Evolutionary conservation across 1,284 basidiomycete genomes (phyloP), one percentile per base, ranked within the genome.

Genomic region (Ustilago sp.): DNA sequence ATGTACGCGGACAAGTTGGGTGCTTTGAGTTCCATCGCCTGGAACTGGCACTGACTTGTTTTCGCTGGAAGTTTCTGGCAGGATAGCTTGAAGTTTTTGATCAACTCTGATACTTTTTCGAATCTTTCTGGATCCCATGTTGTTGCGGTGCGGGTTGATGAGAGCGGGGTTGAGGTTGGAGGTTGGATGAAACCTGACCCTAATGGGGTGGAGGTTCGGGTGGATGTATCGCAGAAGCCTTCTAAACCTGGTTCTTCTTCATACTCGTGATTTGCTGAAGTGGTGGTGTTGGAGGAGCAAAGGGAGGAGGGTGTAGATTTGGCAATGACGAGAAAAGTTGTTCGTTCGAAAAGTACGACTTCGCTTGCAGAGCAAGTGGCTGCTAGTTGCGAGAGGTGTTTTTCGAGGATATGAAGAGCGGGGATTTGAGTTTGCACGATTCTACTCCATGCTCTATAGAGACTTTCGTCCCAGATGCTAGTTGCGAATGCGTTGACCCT

Each of bases 371-470:
- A 92, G 83, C 93, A 94, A 1, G 93, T 91, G 53, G 91, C 89
- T 12, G 94, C 93, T 68, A 99, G 92, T 55, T 91, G 93, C 11
- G 91, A 90, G 8, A 99, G 89, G 82, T 98, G 94, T 65, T 90
- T 90, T 9, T 93, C 92, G 45, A 99, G 91, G 45, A 93, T 91
- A n/a, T 91, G 88, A 38, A 95, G 93, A 77, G 98, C 97, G 2
- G 97, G 97, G 64, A 99, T 97, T 73, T 98, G 90, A 11, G 94
- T 94, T 83, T 98, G 94, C 8, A 99, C 94, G 77, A 99, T 97
- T 72, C 91, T 91, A 32, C 97, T 98, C 97, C 96, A 99, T 11
- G 97, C 96, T 93, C 98, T 39, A 89, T 99, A 99, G 53, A 99
- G 87, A 74, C 93, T 95, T 87, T 99, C 96, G 86, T 99, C 95